Evolutionary conservation across 2,329 filamentous ascomycete species (phyloP).

Genomic region (Pestalotiopsis sp.): DNA sequence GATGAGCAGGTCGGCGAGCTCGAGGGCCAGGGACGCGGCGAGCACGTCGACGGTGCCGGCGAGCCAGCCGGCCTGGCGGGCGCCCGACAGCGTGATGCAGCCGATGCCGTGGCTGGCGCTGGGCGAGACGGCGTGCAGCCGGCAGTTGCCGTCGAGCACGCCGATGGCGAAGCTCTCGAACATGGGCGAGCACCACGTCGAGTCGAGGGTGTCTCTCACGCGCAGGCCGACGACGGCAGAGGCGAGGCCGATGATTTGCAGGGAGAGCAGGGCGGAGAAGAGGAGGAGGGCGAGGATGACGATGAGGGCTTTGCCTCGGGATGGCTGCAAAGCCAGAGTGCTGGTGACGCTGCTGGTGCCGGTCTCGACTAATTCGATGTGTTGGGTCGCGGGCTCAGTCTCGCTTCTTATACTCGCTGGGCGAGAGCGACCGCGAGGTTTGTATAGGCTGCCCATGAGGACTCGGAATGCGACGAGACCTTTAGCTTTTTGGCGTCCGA

Average conservation of each 20-base stretch:
- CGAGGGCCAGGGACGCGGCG: slow-evolving; percentile 13
- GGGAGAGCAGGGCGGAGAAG: slow-evolving; percentile 12
- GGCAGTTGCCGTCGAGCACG: slow-evolving; percentile 15
- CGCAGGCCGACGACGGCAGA: slow-evolving; percentile 10
- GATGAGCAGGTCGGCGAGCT: slow-evolving; percentile 15
- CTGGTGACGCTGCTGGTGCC: background rate
- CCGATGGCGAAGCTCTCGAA: slow-evolving; percentile 15
- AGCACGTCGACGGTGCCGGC: slow-evolving; percentile 16
- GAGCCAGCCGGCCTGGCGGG: slow-evolving; percentile 17
- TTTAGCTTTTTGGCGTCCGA: background rate
- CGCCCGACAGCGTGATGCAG: slow-evolving; percentile 17
- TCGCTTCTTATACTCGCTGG: background rate
- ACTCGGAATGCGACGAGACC: background rate
- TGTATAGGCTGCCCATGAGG: background rate
- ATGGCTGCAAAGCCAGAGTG: background rate
- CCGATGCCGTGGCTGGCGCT: slow-evolving; percentile 17
- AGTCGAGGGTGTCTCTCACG: background rate
- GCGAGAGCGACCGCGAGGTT: background rate
- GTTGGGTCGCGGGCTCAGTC: background rate
- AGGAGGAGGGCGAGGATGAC: slow-evolving; percentile 15
- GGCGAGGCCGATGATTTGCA: slow-evolving; percentile 18
- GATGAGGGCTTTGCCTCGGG: slow-evolving; percentile 16
- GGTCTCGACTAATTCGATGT: background rate
- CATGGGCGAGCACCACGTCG: slow-evolving; percentile 19
- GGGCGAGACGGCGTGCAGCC: slow-evolving; percentile 1